Percentiles rank a stretch among this genome's conserved stretches.
These are phyloP conservation scores for Alternaria consortialis DNA, from an alignment of 2,329 filamentous ascomycete genomes.

Conservation along the genomic window DNA sequence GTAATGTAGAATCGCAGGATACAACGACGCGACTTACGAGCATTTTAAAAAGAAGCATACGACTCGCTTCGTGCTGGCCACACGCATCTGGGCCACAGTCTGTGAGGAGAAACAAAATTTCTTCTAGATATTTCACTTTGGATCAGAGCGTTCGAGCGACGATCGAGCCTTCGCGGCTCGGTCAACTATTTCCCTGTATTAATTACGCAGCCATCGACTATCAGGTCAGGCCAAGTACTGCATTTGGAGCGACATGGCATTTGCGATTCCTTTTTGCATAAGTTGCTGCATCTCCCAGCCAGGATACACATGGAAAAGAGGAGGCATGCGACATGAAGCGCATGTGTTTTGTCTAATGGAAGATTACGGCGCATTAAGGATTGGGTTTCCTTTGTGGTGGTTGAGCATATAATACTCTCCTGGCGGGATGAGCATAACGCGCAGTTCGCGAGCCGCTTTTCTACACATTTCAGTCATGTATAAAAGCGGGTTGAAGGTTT, in stretches of 20 bases:
- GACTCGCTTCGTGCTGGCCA: conserved; percentile 22
- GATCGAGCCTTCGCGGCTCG: conserved; percentile 24
- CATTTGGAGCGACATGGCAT: conserved; percentile 49
- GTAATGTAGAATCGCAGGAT: conserved; percentile 47
- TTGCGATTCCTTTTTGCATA: conserved; percentile 38
- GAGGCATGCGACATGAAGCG: conserved; percentile 20
- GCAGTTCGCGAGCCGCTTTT: conserved; percentile 27
- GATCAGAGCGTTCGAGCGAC: conserved; percentile 46
- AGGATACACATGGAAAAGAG: conserved; percentile 29
- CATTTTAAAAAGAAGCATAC: conserved; percentile 5
- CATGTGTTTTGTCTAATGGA: conserved; percentile 26
- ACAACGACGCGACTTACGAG: conserved; percentile 27
- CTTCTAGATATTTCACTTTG: conserved; percentile 42
- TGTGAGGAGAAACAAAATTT: conserved; percentile 32
- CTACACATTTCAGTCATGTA: conserved; percentile 35
- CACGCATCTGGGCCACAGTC: conserved; percentile 31
- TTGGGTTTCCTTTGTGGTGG: conserved; percentile 16
- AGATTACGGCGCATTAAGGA: conserved; percentile 21
- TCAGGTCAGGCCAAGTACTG: conserved; percentile 33
- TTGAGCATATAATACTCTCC: conserved; percentile 31
- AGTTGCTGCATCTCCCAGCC: conserved; percentile 28
- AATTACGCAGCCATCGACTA: conserved; percentile 40
- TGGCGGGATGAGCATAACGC: conserved; percentile 24
- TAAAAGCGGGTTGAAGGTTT: conserved; percentile 39
- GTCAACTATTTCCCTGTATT: conserved; percentile 40